Base-by-base conservation (phyloP, 1,284 basidiomycete species). In the Amylostereum chailletii region DNA sequence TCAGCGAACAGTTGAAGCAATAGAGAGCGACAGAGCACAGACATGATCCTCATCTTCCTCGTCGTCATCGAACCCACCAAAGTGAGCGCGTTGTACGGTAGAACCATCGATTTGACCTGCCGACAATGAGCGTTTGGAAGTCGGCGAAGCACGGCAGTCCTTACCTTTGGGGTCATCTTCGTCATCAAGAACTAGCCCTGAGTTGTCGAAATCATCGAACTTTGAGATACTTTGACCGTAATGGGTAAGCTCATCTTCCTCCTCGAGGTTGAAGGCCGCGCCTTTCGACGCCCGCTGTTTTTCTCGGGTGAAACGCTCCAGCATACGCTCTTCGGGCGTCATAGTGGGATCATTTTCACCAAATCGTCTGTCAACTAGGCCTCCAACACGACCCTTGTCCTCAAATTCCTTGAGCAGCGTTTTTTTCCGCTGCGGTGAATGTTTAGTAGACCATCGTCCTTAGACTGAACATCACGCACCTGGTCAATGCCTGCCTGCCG, bases 261-360 rank as follows among this genome's bases (percentile, higher is more conserved):
- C 90, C 54, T 94, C 92, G 34, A 99, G 73, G 62, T 95, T 95
- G 77, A 96, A 98, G 5, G 81, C 72, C n/a, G 74, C 75, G 44
- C 86, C 83, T 65, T 87, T 92, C 42, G 87, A 86, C 26, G 80
- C 71, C 10, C 84, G 75, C 61, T 93, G 89, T 53, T 90, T 73
- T 65, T 98, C 95, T 53, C 80, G 79, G 4, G 94, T 98, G 65
- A 97, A 99, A 36, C 96, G 86, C 68, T 97, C 94, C 31, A 99
- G 77, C 86, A 98, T 98, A 56, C 93, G 89, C 60, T 99, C 95
- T 65, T 99, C 96, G 11, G 93, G 74, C 7, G 87, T 86, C 77
- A 99, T 83, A 7, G 81, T 79, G 1, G 94, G 84, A 59, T 99
- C 85, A 59, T 90, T 86, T 77, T 99, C 96, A 69, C 96, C 96